Evolutionary conservation across 768 basidiomycete genomes (phyloP).

Genomic region (Lactarius sp.): DNA sequence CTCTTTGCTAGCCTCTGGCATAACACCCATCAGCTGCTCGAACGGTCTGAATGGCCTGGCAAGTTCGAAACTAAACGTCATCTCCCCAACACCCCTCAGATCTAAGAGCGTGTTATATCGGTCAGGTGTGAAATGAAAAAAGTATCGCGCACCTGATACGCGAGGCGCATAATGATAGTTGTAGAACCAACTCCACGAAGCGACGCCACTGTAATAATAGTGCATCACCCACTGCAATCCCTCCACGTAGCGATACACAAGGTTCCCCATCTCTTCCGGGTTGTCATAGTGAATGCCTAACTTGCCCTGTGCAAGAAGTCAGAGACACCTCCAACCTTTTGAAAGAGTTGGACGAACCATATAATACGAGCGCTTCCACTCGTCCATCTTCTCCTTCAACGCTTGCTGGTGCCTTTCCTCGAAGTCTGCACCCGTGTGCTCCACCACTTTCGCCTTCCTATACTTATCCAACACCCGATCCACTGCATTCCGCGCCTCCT

Average conservation of each 20-base stretch:
- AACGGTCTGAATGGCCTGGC: slow-evolving; percentile 90
- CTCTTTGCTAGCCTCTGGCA: slow-evolving; percentile 86
- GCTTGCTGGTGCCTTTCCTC: slow-evolving; percentile 68
- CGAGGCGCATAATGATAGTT: slow-evolving; percentile 96
- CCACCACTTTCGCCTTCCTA: slow-evolving; percentile 71
- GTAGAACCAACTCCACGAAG: slow-evolving; percentile 99
- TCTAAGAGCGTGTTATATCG: slow-evolving; percentile 37
- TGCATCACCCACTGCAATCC: slow-evolving; percentile 99
- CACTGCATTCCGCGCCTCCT: slow-evolving; percentile 67
- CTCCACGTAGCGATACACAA: slow-evolving; percentile 82
- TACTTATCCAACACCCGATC: slow-evolving; percentile 86
- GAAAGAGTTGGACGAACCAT: slow-evolving; percentile 43
- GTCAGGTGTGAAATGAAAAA: slow-evolving; percentile 13
- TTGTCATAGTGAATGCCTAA: slow-evolving; percentile 74
- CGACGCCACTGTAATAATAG: slow-evolving; percentile 96
- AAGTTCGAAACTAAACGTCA: slow-evolving; percentile 82
- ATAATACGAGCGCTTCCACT: slow-evolving; percentile 64
- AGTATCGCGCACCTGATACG: slow-evolving; percentile 68
- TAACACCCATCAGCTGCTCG: slow-evolving; percentile 96
- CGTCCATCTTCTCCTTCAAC: slow-evolving; percentile 25
- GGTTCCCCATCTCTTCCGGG: slow-evolving; percentile 58
- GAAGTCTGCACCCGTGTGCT: slow-evolving; percentile 69
- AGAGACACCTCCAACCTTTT: slow-evolving; percentile 15
- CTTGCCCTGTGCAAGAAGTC: slow-evolving; percentile 59
- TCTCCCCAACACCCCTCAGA: slow-evolving; percentile 57